Base-by-base conservation (phyloP, 805 yeast species). In the Suhomyces pyralidae region DNA sequence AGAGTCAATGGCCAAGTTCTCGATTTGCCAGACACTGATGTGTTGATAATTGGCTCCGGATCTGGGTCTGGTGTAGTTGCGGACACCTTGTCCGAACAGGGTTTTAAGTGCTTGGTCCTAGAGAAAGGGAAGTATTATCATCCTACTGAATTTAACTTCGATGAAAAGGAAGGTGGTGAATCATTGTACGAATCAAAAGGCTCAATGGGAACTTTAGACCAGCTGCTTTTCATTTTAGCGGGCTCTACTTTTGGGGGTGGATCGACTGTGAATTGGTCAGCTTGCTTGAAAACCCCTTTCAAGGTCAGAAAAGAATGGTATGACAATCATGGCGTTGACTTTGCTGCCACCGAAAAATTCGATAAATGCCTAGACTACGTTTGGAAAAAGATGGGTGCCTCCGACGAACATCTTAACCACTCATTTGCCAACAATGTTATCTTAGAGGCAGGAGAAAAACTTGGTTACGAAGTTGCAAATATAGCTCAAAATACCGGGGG, bases 201-300 rank as follows among this genome's bases (percentile, higher is more conserved):
- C 2, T 48, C 61, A 2, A 5, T 80, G 2, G 48, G 70, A n/a
- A 57, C 77, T 7, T 49, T 40, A 7, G 74, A 72, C 55, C 70
- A 68, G 45, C 71, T 71, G 45, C 47, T 73, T 12, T 51, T 68
- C 9, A 55, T 79, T 2, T 60, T 80, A 45, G 82, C 84, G 0
- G 85, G 84, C 6, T 57, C 82, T 2, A 79, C 81, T 0, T 77
- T 81, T 51, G 85, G 85, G 6, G 85, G 85, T 12, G 85, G 85
- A 6, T 69, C 81, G 6, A 79, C 84, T 12, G 77, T 81, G 43
- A 81, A 81, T 65, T 81, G 85, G 85, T 74, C 80, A 10, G 84
- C 84, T 15, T 70, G 79, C 52, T 58, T 81, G 51, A 71, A 69
- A 40, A 78, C 84, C 0, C 81, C 81, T 1, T 77, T 74, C 62